Conservation (phyloP, 176 grass and related monocot species). For the Hyparrhenia diplandra region DNA sequence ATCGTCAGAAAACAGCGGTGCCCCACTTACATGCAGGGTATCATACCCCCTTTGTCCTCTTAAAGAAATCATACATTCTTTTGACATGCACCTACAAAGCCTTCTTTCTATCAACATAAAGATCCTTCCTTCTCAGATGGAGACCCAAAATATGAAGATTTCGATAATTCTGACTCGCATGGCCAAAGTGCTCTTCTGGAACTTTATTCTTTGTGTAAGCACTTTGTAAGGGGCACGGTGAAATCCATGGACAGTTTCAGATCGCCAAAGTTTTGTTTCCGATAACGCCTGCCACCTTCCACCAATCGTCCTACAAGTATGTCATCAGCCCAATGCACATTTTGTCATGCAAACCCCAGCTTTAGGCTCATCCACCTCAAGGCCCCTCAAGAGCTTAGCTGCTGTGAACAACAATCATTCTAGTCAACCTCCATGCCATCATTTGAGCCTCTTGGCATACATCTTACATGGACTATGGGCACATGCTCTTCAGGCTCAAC, state of each 20-base stretch:
- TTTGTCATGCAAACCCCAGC: background rate
- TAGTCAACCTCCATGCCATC: conserved; percentile 39
- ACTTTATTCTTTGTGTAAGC: conserved; percentile 19
- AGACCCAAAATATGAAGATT: conserved; percentile 2
- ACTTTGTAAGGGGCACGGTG: background rate
- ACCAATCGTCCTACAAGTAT: background rate
- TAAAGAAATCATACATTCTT: background rate
- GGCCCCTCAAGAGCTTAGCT: background rate
- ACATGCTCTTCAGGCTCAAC: background rate
- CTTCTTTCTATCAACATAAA: conserved; percentile 23
- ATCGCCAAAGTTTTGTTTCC: conserved; percentile 3
- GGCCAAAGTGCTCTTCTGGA: background rate
- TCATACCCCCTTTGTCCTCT: background rate
- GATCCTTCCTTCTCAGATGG: background rate
- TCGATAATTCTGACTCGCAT: background rate
- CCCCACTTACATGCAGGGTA: background rate
- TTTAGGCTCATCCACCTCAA: background rate
- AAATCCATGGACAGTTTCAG: background rate
- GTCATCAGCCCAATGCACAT: conserved; percentile 2
- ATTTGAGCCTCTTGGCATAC: conserved; percentile 25
- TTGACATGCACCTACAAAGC: conserved; percentile 3
- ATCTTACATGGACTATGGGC: conserved; percentile 48
- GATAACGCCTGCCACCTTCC: background rate
- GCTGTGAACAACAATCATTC: conserved; percentile 4
- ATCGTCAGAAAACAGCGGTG: background rate